Evolutionary conservation across 23 red algal species (phyloP).

Genomic region (Chondrus crispus): DNA sequence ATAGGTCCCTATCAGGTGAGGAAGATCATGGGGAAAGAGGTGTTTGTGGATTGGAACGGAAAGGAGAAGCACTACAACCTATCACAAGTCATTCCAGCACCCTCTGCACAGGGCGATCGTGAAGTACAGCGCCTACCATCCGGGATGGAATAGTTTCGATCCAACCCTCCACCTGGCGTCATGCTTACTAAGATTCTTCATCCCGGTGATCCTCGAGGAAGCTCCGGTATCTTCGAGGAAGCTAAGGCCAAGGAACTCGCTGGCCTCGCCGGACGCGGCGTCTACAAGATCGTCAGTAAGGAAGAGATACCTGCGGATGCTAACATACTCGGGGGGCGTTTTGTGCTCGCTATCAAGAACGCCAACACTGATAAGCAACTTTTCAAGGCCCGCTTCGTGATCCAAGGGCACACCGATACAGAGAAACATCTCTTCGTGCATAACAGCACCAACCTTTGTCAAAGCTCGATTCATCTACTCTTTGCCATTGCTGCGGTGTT

Average conservation of each 20-base stretch:
- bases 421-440: constrained; percentile 5
- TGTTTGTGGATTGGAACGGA: not conserved
- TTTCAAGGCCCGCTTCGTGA: constrained; percentile 2
- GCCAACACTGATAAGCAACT: not conserved
- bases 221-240: not conserved
- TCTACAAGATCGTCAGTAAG: not conserved
- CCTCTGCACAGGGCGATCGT: not conserved
- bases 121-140: not conserved
- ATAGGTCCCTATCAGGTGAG: not conserved
- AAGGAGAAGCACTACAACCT: not conserved
- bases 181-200: not conserved
- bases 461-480: not conserved
- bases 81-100: not conserved
- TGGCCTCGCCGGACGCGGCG: not conserved
- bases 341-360: constrained; percentile 11
- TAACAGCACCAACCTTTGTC: not conserved
- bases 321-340: not conserved
- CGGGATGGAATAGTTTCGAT: not conserved
- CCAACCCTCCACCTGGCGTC: not conserved
- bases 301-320: not conserved
- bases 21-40: not conserved
- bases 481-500: not conserved
- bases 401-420: constrained; percentile 4
- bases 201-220: not conserved
- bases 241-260: not conserved